Percentiles rank a stretch among this genome's conserved stretches.
These are phyloP conservation scores for Tetrapisispora nanseiensis DNA, from an alignment of 805 yeast genomes.

Conservation along the genomic window DNA sequence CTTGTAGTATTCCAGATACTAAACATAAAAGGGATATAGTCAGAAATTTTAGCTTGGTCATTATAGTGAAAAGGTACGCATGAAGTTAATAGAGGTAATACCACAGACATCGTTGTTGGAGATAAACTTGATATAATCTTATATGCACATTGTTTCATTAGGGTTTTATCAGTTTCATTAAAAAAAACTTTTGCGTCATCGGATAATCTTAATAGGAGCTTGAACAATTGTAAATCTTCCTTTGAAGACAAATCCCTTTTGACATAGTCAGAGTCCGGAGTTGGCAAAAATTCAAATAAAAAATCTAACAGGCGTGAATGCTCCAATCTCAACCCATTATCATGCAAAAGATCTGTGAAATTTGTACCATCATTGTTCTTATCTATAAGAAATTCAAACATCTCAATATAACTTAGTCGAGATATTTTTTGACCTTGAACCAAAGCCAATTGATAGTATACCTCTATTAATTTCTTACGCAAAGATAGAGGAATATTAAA, in stretches of 20 bases:
- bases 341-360: conserved; percentile 23
- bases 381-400: conserved; percentile 48
- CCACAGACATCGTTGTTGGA: conserved; percentile 41
- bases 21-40: conserved; percentile 57
- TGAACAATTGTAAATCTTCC: conserved; percentile 40
- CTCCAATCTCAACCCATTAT: conserved; percentile 29
- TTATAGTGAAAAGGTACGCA: conserved; percentile 39
- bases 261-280: conserved; percentile 41
- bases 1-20: conserved; percentile 59
- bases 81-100: conserved; percentile 43
- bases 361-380: conserved; percentile 28
- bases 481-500: conserved; percentile 64
- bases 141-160: conserved; percentile 41
- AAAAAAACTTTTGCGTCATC: conserved; percentile 47
- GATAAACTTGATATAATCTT: conserved; percentile 43
- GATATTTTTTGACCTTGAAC: conserved; percentile 63
- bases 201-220: conserved; percentile 42
- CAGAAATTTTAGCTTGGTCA: conserved; percentile 35
- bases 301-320: conserved; percentile 28
- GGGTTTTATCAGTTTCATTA: conserved; percentile 29
- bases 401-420: conserved; percentile 48
- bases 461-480: conserved; percentile 51
- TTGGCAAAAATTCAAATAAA: conserved; percentile 32
- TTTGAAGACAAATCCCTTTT: conserved; percentile 26
- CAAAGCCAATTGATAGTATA: conserved; percentile 62